Conservation (phyloP, 768 basidiomycete genomes). For the Multifurca ochricompacta region DNA sequence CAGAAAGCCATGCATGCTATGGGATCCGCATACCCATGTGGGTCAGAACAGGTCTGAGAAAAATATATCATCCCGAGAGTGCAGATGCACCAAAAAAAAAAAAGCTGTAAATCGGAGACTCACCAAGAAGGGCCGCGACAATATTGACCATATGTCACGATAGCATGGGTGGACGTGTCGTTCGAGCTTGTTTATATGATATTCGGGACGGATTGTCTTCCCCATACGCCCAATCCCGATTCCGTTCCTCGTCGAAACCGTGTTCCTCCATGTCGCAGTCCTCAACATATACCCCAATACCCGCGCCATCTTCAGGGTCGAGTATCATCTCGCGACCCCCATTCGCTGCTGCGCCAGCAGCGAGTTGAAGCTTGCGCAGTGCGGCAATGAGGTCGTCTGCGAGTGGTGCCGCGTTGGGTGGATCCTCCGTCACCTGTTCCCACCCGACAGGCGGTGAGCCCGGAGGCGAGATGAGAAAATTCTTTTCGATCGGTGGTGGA, state of each 20-base stretch:
- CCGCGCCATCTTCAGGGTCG: constrained; percentile 62
- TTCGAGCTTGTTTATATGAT: constrained; percentile 45
- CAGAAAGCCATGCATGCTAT: constrained; percentile 55
- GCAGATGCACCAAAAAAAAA: neutral
- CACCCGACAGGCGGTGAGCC: constrained; percentile 97
- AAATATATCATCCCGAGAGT: constrained; percentile 48
- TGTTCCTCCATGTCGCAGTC: constrained; percentile 45
- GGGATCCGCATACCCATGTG: constrained; percentile 41
- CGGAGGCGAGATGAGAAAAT: constrained; percentile 96
- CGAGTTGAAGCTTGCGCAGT: constrained; percentile 56
- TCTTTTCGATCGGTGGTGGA: constrained; percentile 79
- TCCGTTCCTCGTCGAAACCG: constrained; percentile 25
- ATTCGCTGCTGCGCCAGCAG: constrained; percentile 27
- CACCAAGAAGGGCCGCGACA: constrained; percentile 18
- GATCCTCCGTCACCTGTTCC: constrained; percentile 87
- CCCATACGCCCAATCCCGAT: constrained; percentile 58
- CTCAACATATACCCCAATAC: constrained; percentile 74
- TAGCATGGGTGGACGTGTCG: constrained; percentile 48
- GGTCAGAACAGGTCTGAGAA: constrained; percentile 76
- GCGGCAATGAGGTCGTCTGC: constrained; percentile 86
- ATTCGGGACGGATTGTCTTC: constrained; percentile 37
- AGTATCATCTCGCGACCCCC: constrained; percentile 49
- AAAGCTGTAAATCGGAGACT: constrained; percentile 7
- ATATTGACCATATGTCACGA: constrained; percentile 19
- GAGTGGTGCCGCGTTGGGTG: constrained; percentile 75